Base-by-base conservation (phyloP, 148 eudicot species). In the Nepenthes gracilis region DNA sequence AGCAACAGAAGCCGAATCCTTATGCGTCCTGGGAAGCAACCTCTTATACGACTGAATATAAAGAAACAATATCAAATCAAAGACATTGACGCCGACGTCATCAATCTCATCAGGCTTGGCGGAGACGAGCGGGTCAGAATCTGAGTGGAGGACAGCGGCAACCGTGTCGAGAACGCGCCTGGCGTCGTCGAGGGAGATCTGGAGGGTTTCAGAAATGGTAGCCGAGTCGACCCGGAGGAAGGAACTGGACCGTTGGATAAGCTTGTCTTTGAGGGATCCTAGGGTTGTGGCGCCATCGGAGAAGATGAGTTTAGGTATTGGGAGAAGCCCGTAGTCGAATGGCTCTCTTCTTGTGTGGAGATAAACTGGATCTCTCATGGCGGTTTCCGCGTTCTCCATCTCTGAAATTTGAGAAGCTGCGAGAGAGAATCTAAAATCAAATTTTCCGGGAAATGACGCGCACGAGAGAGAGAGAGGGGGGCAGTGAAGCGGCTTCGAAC, bases 261-360 rank as follows among this genome's bases (percentile, higher is more conserved):
- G 87, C 64, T 74, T 85, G 55, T 82, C 65, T 12, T 77, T 82
- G 69, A 88, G 67, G 36, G 80, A 72, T 40, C 62, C 66, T 49
- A 93, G 82, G 70, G 96, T 75, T 61, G 75, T 72, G 33, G 75
- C 59, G 6, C 76, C 81, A 59, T 93, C 99, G 68, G 86, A 11
- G 83, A 84, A 93, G 77, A 93, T 86, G 77, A 93, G 89, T 48
- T 86, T 93, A 11, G 91, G 85, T 61, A 93, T 75, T 1, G 99
- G 97, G 51, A 93, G 76, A 61, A 93, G 95, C 34, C 97, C 99
- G 74, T 93, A 82, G 61, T 93, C 99, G 79, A 89, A 93, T 0
- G 92, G 89, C 65, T 84, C 99, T 0, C 95, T 77, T 0, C 99
- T 80, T 0, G 91, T 83, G 77, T 76, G 92, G 53, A 89, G 70